Base-by-base conservation (phyloP, 176 grass and related monocot genomes). In the Sorghum bicolor region DNA sequence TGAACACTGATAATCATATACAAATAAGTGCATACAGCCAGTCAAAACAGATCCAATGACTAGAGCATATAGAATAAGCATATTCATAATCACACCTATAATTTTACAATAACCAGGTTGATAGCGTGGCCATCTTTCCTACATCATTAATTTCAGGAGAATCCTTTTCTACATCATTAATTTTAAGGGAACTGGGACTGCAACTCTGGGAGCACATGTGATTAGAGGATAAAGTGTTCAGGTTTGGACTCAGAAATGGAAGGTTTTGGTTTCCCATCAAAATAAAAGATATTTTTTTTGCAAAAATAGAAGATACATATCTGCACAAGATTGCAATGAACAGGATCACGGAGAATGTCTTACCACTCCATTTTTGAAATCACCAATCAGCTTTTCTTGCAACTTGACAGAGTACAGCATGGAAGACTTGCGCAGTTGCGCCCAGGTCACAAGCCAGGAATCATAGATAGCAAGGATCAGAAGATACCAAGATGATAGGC, bases 351-450 rank as follows among this genome's bases (percentile, higher is more conserved):
- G 39, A 76, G 25, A 53, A 55, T 55, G 36, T 75, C 71, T 80
- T 60, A 92, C 87, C 73, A 89, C 20, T 72, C 48, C 53, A 47
- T 79, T 75, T 67, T 63, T 76, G 50, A 86, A 76, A 80, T 83
- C 80, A 50, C 60, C 75, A 5, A 58, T 17, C 79, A 92, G n/a
- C n/a, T n/a, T n/a, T n/a, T n/a, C n/a, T n/a, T n/a, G n/a, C n/a
- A n/a, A n/a, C n/a, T n/a, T n/a, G n/a, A n/a, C n/a, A n/a, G n/a
- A n/a, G n/a, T n/a, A n/a, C n/a, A n/a, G n/a, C n/a, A n/a, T n/a
- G n/a, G n/a, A n/a, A n/a, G n/a, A n/a, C n/a, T n/a, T n/a, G n/a
- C n/a, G n/a, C n/a, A n/a, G n/a, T n/a, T n/a, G n/a, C n/a, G n/a
- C n/a, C n/a, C n/a, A n/a, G n/a, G n/a, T n/a, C n/a, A n/a, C n/a